Evolutionary conservation across 768 basidiomycete species (phyloP), one percentile per base, ranked within the genome.

Genomic region (Rhodotorula sphaerocarpa): DNA sequence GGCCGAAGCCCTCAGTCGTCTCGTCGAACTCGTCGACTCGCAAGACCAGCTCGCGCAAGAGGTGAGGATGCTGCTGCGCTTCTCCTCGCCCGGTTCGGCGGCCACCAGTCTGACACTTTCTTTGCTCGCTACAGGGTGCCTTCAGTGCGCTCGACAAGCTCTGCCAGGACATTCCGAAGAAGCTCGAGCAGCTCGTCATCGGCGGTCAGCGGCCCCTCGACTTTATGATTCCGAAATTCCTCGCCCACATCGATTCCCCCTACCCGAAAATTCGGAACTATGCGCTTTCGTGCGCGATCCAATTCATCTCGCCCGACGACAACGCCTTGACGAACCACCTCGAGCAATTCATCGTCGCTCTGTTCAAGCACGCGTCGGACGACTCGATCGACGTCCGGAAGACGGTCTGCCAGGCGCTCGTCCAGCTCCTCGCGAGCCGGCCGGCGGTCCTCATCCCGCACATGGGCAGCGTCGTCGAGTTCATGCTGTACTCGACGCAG

Each of bases 401-500:
- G 66, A 87, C 89, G 72, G 93, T 99, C 60, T 99, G 95, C 77
- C 89, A 92, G 72, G 88, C 90, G 5, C 84, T 99, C 63, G 91
- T 93, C 25, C 79, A 93, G 23, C 85, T 99, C 36, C 84, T 99
- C 48, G 89, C 89, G 33, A 86, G 88, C 41, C 85, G 91, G 14
- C 89, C 95, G 2, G 91, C 95, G 76, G 93, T 93, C 75, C 84
- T 99, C 68, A 86, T 97, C 80, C 95, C 93, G 1, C 90, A 96
- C 75, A 88, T 99, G 82, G 75, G 79, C 28, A 90, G 90, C 70
- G 95, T 99, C 45, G 91, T 93, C 31, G 90, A 95, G 75, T 99
- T 95, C 76, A 97, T 99, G 90, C 81, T 97, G 43, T 97, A 91
- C 78, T 93, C 90, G 31, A 96, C 90, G 20, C 91, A 92, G 77